These are phyloP conservation scores for Leccinum subtestaceum DNA, from an alignment of 768 basidiomycete genomes.

Conservation along the genomic window DNA sequence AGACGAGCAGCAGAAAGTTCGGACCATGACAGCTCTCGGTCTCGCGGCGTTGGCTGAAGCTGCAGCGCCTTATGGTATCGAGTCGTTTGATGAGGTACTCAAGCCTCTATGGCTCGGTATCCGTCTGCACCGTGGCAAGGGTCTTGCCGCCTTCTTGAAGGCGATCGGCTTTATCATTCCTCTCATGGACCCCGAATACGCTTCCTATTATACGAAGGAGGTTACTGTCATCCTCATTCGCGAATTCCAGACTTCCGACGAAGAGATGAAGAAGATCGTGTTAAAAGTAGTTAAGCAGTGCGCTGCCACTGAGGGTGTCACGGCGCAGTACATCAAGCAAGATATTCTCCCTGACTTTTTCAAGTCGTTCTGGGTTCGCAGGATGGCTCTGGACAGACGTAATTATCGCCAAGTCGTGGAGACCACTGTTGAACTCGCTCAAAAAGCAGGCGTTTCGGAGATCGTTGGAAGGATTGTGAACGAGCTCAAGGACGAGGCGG, in stretches of 20 bases:
- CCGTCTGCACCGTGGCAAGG: conserved; percentile 74
- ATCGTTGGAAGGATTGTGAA: conserved; percentile 83
- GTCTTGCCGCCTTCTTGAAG: conserved; percentile 75
- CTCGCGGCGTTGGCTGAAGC: conserved; percentile 95
- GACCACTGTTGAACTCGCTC: conserved; percentile 96
- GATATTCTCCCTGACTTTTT: conserved; percentile 99
- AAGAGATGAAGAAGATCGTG: conserved; percentile 99
- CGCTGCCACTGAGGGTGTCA: conserved; percentile 97
- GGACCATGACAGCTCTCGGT: conserved; percentile 75
- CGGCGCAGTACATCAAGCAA: conserved; percentile 91
- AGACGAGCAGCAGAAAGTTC: conserved; percentile 78
- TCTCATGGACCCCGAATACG: conserved; percentile 99
- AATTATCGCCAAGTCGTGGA: conserved; percentile 98
- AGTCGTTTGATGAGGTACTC: conserved; percentile 95
- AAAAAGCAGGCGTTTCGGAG: conserved; percentile 95
- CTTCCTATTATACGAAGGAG: conserved; percentile 98
- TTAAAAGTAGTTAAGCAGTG: conserved; percentile 99
- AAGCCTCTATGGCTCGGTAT: conserved; percentile 80
- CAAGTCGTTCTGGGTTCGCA: conserved; percentile 97
- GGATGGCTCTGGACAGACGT: conserved; percentile 95
- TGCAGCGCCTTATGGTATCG: conserved; percentile 97
- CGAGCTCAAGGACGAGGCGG: conserved; percentile 54
- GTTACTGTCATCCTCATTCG: conserved; percentile 95
- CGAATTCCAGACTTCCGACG: conserved; percentile 98
- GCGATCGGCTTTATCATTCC: conserved; percentile 99